phyloP scores from a whole-genome alignment of 371 early-diverging fungal genomes.

The Choanephora cucurbitarum region DNA sequence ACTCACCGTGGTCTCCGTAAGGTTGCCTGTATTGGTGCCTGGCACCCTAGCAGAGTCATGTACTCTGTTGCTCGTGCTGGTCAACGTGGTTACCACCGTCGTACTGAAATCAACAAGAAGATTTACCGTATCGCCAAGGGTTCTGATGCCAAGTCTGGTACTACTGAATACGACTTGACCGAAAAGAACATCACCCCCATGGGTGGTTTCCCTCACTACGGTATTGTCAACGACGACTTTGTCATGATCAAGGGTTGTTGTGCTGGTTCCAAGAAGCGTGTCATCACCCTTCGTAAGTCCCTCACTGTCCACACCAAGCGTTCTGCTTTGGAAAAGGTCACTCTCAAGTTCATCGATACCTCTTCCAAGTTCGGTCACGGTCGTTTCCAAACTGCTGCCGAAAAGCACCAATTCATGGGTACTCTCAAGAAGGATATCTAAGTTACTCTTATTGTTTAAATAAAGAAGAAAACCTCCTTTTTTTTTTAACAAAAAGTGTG shows the following conservation, averaged over 20 bases:
- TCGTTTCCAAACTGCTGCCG: constrained; percentile 99
- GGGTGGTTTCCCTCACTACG: constrained; percentile 99
- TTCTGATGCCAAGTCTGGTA: constrained; percentile 80
- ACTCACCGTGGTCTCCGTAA: constrained; percentile 99
- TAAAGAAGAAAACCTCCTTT: no score
- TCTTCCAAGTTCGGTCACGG: constrained; percentile 99
- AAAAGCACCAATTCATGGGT: constrained; percentile 97
- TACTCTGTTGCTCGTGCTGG: constrained; percentile 99
- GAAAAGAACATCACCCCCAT: constrained; percentile 97
- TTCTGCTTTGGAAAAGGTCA: constrained; percentile 94
- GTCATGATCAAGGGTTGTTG: constrained; percentile 99
- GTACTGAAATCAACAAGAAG: constrained; percentile 99
- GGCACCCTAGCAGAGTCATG: constrained; percentile 99
- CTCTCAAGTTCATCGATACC: constrained; percentile 99
- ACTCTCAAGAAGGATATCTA: constrained; percentile 86
- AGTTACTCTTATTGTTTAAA: background rate
- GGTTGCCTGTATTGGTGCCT: constrained; percentile 99
- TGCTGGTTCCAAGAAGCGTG: constrained; percentile 98
- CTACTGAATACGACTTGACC: constrained; percentile 99
- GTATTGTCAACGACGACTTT: constrained; percentile 97
- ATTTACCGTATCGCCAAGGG: constrained; percentile 98
- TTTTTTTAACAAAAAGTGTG: no score
- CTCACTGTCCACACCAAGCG: constrained; percentile 93
- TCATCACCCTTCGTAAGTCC: constrained; percentile 98
- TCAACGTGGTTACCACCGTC: constrained; percentile 99